Percentiles rank a stretch among this genome's conserved stretches.
Evolutionary conservation across 129 eudicot genomes (phyloP).

Genomic region (Helianthus tuberosus): DNA sequence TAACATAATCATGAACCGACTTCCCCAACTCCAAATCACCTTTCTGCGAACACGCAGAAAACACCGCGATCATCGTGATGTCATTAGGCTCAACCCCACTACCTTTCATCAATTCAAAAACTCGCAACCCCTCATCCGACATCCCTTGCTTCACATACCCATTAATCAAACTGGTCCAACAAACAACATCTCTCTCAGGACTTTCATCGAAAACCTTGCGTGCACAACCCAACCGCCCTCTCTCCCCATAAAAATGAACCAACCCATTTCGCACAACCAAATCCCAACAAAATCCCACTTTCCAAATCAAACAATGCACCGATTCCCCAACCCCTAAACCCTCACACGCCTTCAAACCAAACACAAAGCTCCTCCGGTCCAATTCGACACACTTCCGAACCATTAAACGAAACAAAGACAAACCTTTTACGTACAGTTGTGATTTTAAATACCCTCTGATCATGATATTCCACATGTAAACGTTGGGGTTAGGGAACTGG

Average conservation of each 20-base stretch:
- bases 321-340: constrained; percentile 38
- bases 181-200: constrained; percentile 57
- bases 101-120: constrained; percentile 52
- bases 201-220: constrained; percentile 59
- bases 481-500: constrained; percentile 51
- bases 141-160: constrained; percentile 54
- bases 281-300: constrained; percentile 55
- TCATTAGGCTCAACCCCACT: constrained; percentile 61
- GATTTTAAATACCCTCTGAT: constrained; percentile 53
- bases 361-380: constrained; percentile 68
- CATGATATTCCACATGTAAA: constrained; percentile 68
- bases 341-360: constrained; percentile 61
- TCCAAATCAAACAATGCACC: constrained; percentile 58
- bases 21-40: constrained; percentile 59
- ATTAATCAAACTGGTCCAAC: constrained; percentile 72
- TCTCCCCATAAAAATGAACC: constrained; percentile 56
- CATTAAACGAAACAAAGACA: constrained; percentile 56
- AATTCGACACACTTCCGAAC: constrained; percentile 45
- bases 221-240: constrained; percentile 42
- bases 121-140: constrained; percentile 56
- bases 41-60: constrained; percentile 62
- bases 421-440: constrained; percentile 36
- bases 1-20: constrained; percentile 37
- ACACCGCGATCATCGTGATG: constrained; percentile 57
- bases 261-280: constrained; percentile 61